These are phyloP conservation scores for Chalciporus pseudorubinellus DNA, from an alignment of 768 basidiomycete genomes.

Conservation along the genomic window DNA sequence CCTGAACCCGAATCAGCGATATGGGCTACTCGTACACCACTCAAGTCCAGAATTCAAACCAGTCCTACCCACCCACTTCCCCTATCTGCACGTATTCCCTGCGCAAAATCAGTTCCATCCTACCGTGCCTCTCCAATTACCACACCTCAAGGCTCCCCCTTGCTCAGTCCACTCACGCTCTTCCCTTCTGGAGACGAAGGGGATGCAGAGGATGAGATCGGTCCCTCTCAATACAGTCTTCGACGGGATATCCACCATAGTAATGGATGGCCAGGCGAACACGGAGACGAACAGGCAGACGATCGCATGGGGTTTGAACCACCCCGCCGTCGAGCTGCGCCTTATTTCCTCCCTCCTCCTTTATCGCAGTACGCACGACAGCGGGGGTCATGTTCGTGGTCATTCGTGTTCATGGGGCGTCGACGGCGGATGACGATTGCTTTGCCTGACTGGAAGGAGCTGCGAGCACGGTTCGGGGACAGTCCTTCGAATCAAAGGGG, in stretches of 20 bases:
- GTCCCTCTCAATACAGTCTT: conserved; percentile 47
- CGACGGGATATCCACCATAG: conserved; percentile 36
- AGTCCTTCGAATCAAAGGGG: conserved; percentile 25
- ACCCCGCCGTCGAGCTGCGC: conserved; percentile 4
- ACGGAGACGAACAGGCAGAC: conserved; percentile 6
- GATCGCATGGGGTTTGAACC: neutral
- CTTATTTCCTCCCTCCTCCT: conserved; percentile 42
- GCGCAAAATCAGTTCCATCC: conserved; percentile 31
- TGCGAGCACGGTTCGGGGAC: conserved; percentile 13
- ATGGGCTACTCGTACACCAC: conserved; percentile 43
- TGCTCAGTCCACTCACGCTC: conserved; percentile 36
- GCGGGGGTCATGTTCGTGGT: conserved; percentile 42
- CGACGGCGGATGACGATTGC: conserved; percentile 52
- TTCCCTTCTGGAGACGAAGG: conserved; percentile 43
- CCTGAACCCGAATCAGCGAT: conserved; percentile 37
- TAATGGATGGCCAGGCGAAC: conserved; percentile 31
- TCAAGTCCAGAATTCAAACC: conserved; percentile 31
- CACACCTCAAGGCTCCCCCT: conserved; percentile 42
- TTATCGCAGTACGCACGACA: conserved; percentile 20
- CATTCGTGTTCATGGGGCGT: conserved; percentile 54
- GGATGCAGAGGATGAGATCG: conserved; percentile 46
- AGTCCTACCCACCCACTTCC: conserved; percentile 43
- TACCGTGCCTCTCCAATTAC: conserved; percentile 37
- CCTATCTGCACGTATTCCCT: conserved; percentile 40
- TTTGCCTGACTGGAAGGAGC: conserved; percentile 35